Conservation (phyloP, 2,329 filamentous ascomycete species). For the Bertia moriformis region DNA sequence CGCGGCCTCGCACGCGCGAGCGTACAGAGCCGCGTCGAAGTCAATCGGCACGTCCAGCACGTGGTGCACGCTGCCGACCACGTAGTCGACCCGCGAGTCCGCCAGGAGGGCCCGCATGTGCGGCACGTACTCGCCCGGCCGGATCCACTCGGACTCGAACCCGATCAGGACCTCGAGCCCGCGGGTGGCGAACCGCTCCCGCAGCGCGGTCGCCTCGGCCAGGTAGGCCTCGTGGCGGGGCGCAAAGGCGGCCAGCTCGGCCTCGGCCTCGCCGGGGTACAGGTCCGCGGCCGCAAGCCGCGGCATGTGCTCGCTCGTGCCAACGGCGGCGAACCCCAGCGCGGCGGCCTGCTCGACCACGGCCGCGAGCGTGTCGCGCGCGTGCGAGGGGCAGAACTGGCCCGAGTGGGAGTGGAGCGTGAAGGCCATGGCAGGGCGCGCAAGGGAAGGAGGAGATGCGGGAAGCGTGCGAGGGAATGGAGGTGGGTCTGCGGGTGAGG, state of each 20-base stretch:
- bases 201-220: constrained; percentile 59
- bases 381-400: constrained; percentile 87
- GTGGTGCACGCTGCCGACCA: constrained; percentile 87
- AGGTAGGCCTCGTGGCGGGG: constrained; percentile 60
- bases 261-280: constrained; percentile 43
- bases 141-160: constrained; percentile 89
- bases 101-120: constrained; percentile 44
- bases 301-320: constrained; percentile 90
- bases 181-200: constrained; percentile 49
- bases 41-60: constrained; percentile 79
- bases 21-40: constrained; percentile 58
- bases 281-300: constrained; percentile 59
- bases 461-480: too few relatives aligned
- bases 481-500: too few relatives aligned
- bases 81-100: constrained; percentile 64
- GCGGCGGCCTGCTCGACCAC: constrained; percentile 67
- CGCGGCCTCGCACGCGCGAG: constrained; percentile 36
- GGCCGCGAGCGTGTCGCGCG: constrained; percentile 69
- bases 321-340: constrained; percentile 68
- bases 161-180: constrained; percentile 72
- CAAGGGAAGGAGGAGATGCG: constrained; percentile 2
- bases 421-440: too few relatives aligned
- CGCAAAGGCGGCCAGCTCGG: constrained; percentile 31
- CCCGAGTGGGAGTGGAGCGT: constrained; percentile 97
- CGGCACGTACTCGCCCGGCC: constrained; percentile 40